These are phyloP conservation scores for Paspalum vaginatum DNA, from an alignment of 176 grass and related monocot species.

Conservation along the genomic window DNA sequence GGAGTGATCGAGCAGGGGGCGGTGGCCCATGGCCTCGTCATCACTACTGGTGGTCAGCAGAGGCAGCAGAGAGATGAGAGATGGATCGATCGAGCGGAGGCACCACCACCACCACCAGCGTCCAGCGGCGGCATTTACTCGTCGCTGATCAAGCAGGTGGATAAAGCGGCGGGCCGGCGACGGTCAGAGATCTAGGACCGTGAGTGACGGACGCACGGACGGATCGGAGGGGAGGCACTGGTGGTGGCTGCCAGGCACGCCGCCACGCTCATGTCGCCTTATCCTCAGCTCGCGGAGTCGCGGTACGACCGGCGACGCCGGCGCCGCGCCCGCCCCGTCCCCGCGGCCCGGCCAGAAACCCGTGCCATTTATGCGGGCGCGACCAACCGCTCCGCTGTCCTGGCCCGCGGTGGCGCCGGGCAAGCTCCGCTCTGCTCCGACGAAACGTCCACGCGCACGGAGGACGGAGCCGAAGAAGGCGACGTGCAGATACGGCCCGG, in stretches of 20 bases:
- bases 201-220: neutral
- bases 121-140: neutral
- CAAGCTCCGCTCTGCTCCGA: constrained; percentile 2
- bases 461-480: too few relatives aligned
- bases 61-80: too few relatives aligned
- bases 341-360: neutral
- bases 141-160: neutral
- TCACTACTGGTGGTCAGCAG: neutral
- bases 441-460: neutral
- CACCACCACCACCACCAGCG: neutral
- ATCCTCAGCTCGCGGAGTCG: constrained; percentile 5
- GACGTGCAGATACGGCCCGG: too few relatives aligned
- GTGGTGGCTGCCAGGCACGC: neutral
- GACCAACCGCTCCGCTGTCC: constrained; percentile 39
- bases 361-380: constrained; percentile 40
- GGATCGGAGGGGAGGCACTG: neutral
- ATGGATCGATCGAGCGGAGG: too few relatives aligned
- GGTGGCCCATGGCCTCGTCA: neutral
- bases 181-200: too few relatives aligned
- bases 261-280: constrained; percentile 45
- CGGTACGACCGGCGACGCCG: neutral
- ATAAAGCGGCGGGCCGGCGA: neutral
- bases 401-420: constrained; percentile 12
- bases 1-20: neutral
- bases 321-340: neutral